Evolutionary conservation across 1,139 yeast genomes (phyloP), one percentile per base, ranked within the genome.

Genomic region (Hyphopichia khmerensis): DNA sequence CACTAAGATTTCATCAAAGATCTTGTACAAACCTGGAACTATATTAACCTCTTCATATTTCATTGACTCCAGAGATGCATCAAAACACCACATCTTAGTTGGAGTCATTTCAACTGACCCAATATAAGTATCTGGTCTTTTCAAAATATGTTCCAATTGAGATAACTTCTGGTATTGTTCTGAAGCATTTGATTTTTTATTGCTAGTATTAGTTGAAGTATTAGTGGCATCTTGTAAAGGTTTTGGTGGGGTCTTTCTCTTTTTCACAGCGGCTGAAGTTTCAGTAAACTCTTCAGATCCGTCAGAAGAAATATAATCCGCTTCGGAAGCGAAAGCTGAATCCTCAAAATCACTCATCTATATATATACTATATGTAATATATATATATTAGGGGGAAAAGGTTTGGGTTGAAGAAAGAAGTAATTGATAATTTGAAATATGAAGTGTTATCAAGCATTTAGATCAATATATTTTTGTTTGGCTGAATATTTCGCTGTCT

Each of bases 61-160:
- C 96, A 95, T 88, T 27, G 83, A 75, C 51, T 86, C 87, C 1
- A 80, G 70, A 26, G 74, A 80, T 21, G 79, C 80, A 59, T 89
- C 89, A 57, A 74, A 85, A 38, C 90, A 78, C 99, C 99, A 95
- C 81, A 89, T 85, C 46, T 81, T 83, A 41, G 84, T 79, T 42
- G 82, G 86, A 36, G 88, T 82, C 43, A 77, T 79, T 64, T 93
- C 99, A 33, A 91, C 87, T 2, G 98, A 90, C 6, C 99, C 99
- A 55, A 95, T 86, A 66, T 95, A 95, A 14, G 99, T 93, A 61
- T 95, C 99, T 1, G 99, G 99, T 65, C 99, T 85, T 64, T 90
- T 90, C 58, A 95, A 74, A 48, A 95, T 93, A 76, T 95, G 99
- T 60, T 95, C 98, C 55, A 95, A 73, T 65, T 91, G 99, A 3